Evolutionary conservation across 306 rosid species (phyloP), one percentile per base, ranked within the genome.

Genomic region (Adenanthera pavonina): DNA sequence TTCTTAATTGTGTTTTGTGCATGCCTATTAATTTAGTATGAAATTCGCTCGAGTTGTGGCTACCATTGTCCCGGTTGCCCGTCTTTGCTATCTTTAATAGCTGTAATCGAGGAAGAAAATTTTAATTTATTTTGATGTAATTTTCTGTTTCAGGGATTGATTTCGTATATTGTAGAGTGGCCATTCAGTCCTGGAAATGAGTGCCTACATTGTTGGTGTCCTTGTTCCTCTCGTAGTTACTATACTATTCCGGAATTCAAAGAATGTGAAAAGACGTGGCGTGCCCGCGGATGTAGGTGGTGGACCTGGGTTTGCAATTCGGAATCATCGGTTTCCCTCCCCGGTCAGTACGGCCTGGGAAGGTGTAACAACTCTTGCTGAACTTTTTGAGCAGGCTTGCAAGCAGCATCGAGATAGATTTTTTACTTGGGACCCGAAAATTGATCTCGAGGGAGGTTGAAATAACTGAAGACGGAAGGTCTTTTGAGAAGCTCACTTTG

Each of bases 401-500:
- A 84, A 40, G 83, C 49, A 48, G 76, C 83, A 89, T 74, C 86
- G 46, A 2, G 88, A 85, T 7, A 90, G 80, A 66, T n/a, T 16
- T 71, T 56, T 86, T 93, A 74, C 98, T 96, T 20, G 99, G 99
- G 41, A 93, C 98, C 33, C 91, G 99, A 59, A 88, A 59, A 68
- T 47, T 92, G 87, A 84, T 93, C 56, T n/a, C 86, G 0, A 85
- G 92, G 65, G 99, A 92, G 77, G 36, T 87, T 38, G 94, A 93
- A 61, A 75, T 74, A 38, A 8, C 84, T 30, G 79, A 44, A 0
- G 93, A 92, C 49, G 98, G 99, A 70, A 92, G 88, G 77, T 86
- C 88, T 66, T 89, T 93, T 77, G 98, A 96, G 90, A 96, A 96
- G 86, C 88, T 96, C 87, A 87, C 91, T 61, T 82, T 93, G 85